phyloP scores from a whole-genome alignment of 768 basidiomycete species.

The Stropharia rugosoannulata region DNA sequence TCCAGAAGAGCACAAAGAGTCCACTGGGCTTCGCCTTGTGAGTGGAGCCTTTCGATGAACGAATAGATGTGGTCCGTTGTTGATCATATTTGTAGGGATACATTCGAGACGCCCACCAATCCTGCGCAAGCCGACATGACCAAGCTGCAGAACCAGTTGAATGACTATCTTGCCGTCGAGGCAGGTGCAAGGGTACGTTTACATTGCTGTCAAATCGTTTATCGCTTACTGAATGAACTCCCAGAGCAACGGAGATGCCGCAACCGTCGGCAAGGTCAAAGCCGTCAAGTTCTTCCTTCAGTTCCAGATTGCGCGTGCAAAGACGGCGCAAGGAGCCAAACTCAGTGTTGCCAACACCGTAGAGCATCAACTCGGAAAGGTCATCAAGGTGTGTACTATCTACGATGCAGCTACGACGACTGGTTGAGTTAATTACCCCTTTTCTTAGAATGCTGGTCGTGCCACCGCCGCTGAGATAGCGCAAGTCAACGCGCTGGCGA shows the following conservation, averaged over 20 bases:
- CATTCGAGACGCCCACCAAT: constrained; percentile 12
- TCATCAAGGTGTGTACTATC: constrained; percentile 8
- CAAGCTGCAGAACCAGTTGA: constrained; percentile 13
- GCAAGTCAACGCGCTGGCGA: constrained; percentile 14
- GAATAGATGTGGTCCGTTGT: not conserved
- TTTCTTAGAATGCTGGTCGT: constrained; percentile 8
- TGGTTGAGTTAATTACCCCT: not conserved
- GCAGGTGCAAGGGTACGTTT: constrained; percentile 10
- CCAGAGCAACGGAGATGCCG: constrained; percentile 3
- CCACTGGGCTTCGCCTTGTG: constrained; percentile 16
- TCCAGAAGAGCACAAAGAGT: constrained; percentile 13
- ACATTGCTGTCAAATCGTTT: not conserved
- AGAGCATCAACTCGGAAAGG: constrained; percentile 14
- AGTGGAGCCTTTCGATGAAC: not conserved
- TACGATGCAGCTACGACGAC: not conserved
- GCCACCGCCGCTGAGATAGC: constrained; percentile 10
- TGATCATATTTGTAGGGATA: not conserved
- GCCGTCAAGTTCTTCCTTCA: constrained; percentile 16
- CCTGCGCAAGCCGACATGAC: constrained; percentile 10
- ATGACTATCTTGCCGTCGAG: constrained; percentile 15
- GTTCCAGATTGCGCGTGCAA: constrained; percentile 15
- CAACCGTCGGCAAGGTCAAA: constrained; percentile 8
- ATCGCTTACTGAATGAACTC: not conserved
- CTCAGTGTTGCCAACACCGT: constrained; percentile 12
- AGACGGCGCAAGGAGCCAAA: constrained; percentile 7